phyloP scores from a whole-genome alignment of 768 basidiomycete species.

The Auricularia sp. region DNA sequence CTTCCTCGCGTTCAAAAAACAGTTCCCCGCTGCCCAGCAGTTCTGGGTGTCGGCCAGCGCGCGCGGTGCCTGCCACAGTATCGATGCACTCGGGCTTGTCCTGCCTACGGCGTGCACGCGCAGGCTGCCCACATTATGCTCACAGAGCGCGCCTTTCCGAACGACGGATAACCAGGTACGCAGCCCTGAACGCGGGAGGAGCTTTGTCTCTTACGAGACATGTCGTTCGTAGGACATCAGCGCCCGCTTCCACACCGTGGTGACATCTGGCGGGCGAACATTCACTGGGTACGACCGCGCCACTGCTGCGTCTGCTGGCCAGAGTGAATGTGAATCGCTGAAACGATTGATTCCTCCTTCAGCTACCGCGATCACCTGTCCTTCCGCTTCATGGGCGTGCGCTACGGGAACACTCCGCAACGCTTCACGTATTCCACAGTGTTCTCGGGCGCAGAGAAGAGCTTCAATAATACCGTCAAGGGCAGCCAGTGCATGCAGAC shows the following conservation, averaged over 20 bases:
- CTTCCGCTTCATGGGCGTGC: conserved; percentile 45
- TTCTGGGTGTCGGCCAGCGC: conserved; percentile 7
- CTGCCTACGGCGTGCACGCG: conserved; percentile 4
- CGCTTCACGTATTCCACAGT: conserved; percentile 35
- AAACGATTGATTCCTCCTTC: not conserved
- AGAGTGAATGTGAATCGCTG: not conserved
- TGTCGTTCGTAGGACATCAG: not conserved
- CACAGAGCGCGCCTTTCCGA: conserved; percentile 6
- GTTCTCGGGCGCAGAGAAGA: conserved; percentile 14
- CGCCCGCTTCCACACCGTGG: not conserved
- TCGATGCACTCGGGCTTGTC: not conserved
- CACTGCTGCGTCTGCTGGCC: not conserved
- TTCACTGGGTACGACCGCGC: conserved; percentile 4
- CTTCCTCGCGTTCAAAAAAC: conserved; percentile 1
- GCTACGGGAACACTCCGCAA: conserved; percentile 33
- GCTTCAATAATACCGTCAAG: conserved; percentile 9
- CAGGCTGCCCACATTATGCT: conserved; percentile 6
- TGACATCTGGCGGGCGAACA: not conserved
- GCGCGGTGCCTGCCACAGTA: not conserved
- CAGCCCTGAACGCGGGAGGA: not conserved
- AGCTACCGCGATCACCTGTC: conserved; percentile 39
- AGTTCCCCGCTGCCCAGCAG: conserved; percentile 1
- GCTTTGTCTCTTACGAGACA: not conserved
- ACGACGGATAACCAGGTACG: conserved; percentile 1
- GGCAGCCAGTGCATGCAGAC: conserved; percentile 7